Evolutionary conservation across 768 basidiomycete species (phyloP).

Genomic region (Phlegmacium glaucopus): DNA sequence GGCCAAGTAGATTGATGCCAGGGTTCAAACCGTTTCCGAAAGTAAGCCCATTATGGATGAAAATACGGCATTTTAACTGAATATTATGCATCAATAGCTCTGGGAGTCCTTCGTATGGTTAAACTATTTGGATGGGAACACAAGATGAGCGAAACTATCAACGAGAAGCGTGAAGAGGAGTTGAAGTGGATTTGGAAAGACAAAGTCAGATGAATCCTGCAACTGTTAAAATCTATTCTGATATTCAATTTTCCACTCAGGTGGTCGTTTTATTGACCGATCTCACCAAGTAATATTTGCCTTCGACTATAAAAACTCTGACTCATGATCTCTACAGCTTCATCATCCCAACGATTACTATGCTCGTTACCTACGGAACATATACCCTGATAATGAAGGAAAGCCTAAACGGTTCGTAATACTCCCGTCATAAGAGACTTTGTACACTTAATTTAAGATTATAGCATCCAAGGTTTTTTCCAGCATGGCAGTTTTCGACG

Average conservation of each 20-base stretch:
- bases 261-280: slow-evolving; percentile 38
- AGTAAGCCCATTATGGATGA: slow-evolving; percentile 24
- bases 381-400: slow-evolving; percentile 40
- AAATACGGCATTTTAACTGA: slow-evolving; percentile 4
- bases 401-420: slow-evolving; percentile 16
- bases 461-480: slow-evolving; percentile 46
- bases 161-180: slow-evolving; percentile 62
- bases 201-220: slow-evolving; percentile 11
- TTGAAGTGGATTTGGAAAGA: slow-evolving; percentile 53
- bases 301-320: not conserved
- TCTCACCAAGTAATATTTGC: slow-evolving; percentile 42
- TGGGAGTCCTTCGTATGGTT: slow-evolving; percentile 65
- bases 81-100: slow-evolving; percentile 27
- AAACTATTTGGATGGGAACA: slow-evolving; percentile 74
- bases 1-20: slow-evolving; percentile 41
- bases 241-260: not conserved
- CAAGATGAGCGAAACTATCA: slow-evolving; percentile 49
- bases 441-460: slow-evolving; percentile 21
- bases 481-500: slow-evolving; percentile 60
- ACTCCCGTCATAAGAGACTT: not conserved
- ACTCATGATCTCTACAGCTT: slow-evolving; percentile 32
- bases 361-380: slow-evolving; percentile 60
- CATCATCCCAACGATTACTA: slow-evolving; percentile 57
- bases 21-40: slow-evolving; percentile 63
- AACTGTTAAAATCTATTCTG: not conserved